phyloP scores from a whole-genome alignment of 2,329 filamentous ascomycete genomes.

The Fusarium sp. region DNA sequence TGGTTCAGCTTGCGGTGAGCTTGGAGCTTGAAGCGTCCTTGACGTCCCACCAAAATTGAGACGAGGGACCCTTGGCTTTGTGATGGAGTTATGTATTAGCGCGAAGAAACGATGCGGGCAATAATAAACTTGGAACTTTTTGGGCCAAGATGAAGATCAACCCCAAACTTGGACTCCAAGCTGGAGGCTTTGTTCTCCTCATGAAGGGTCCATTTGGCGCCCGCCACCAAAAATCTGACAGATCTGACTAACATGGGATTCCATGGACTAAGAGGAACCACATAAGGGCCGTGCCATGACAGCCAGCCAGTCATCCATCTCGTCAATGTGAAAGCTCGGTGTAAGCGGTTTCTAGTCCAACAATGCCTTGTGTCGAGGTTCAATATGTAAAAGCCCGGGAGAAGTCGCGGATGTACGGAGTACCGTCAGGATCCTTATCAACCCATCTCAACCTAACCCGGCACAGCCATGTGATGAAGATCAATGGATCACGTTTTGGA shows the following conservation, averaged over 20 bases:
- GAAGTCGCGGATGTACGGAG: not conserved
- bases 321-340: constrained; percentile 16
- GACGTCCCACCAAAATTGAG: constrained; percentile 25
- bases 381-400: not conserved
- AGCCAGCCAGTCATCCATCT: constrained; percentile 21
- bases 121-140: constrained; percentile 41
- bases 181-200: constrained; percentile 17
- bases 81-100: constrained; percentile 31
- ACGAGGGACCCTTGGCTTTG: constrained; percentile 35
- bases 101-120: constrained; percentile 31
- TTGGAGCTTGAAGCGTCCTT: too few relatives aligned
- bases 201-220: constrained; percentile 33
- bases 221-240: constrained; percentile 32
- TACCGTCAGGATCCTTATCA: not conserved
- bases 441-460: not conserved
- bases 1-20: constrained; percentile 43
- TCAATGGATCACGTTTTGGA: not conserved
- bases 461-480: constrained; percentile 3
- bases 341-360: constrained; percentile 12
- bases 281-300: constrained; percentile 32
- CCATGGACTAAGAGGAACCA: constrained; percentile 21
- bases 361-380: not conserved
- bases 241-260: constrained; percentile 28
- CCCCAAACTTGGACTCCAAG: constrained; percentile 33
- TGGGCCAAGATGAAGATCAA: constrained; percentile 43